Base-by-base conservation (phyloP, 1,284 basidiomycete species). In the Austroboletus sp. region DNA sequence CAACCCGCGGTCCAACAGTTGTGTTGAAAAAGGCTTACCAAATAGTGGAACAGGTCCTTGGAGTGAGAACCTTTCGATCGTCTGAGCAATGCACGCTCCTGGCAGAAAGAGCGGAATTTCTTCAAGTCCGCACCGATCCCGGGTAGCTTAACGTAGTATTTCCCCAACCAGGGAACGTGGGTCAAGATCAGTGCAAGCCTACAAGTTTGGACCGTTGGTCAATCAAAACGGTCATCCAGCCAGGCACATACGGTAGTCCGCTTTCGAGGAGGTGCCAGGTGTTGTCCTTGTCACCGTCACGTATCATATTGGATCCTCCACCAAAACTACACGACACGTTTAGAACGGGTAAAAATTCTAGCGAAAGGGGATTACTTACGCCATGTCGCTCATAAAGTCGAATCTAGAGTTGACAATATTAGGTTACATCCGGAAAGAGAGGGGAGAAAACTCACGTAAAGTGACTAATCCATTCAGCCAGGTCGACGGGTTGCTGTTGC, bases 321-420 rank as follows among this genome's bases (percentile, higher is more conserved):
- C 76, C 74, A 45, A 78, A 78, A 12, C 75, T 76, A 39, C 21
- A 37, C 12, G 37, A 36, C 36, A 47, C 30, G 29, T 42, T 49
- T 37, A 53, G 50, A 49, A 37, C 15, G 33, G 30, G 42, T 42
- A 35, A 31, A 39, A 21, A 11, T 29, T 37, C 19, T 34, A 10
- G 34, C n/a, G 12, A 23, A 34, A 13, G 36, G 26, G 40, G 42
- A 35, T n/a, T 15, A 66, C 70, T 58, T 59, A 80, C 77, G 72
- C 76, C 62, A 82, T 68, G 51, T 79, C 77, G 19, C 75, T 75
- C 78, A 80, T 79, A 48, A 82, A 73, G 56, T 82, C 80, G 47
- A 74, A 78, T 33, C 79, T 78, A 49, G 53, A 29, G 33, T 35
- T 17, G 31, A 50, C 19, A n/a, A 17, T 44, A 44, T 59, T 42